These are phyloP conservation scores for Jamesozyma hellenica DNA, from an alignment of 805 yeast species.

Conservation along the genomic window DNA sequence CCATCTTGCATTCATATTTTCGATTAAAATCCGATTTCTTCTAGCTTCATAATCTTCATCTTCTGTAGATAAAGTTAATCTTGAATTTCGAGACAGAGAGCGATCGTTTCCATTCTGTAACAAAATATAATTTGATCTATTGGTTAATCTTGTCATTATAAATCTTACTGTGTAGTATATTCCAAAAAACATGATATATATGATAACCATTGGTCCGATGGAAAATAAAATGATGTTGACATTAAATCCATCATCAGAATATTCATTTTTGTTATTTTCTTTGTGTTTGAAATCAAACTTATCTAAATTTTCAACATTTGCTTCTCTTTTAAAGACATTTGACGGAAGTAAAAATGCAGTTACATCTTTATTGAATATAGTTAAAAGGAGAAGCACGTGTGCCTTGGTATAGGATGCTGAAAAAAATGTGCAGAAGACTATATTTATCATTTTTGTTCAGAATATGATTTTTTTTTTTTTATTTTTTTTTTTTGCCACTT, in stretches of 20 bases:
- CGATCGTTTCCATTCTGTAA: neutral
- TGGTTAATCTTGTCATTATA: slow-evolving; percentile 9
- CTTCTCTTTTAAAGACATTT: slow-evolving; percentile 3
- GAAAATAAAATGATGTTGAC: slow-evolving; percentile 19
- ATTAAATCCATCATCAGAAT: slow-evolving; percentile 16
- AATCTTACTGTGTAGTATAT: slow-evolving; percentile 11
- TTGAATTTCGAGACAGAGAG: neutral
- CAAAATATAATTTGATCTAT: neutral
- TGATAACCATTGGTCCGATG: slow-evolving; percentile 13
- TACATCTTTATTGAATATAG: neutral
- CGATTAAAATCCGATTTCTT: slow-evolving; percentile 1
- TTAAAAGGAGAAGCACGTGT: neutral
- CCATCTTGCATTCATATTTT: slow-evolving; percentile 17
- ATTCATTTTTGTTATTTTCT: slow-evolving; percentile 2
- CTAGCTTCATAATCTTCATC: slow-evolving; percentile 8
- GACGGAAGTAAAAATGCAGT: slow-evolving; percentile 5
- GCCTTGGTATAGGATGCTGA: too few species aligned
- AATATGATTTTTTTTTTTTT: too few species aligned
- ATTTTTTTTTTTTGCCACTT: too few species aligned
- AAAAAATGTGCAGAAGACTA: too few species aligned
- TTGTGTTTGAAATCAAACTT: neutral
- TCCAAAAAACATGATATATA: slow-evolving; percentile 12
- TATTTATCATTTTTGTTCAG: too few species aligned
- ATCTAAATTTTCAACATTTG: neutral
- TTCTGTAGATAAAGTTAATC: slow-evolving; percentile 10